phyloP scores from a whole-genome alignment of 768 basidiomycete genomes.

The Chalciporus piperatus region DNA sequence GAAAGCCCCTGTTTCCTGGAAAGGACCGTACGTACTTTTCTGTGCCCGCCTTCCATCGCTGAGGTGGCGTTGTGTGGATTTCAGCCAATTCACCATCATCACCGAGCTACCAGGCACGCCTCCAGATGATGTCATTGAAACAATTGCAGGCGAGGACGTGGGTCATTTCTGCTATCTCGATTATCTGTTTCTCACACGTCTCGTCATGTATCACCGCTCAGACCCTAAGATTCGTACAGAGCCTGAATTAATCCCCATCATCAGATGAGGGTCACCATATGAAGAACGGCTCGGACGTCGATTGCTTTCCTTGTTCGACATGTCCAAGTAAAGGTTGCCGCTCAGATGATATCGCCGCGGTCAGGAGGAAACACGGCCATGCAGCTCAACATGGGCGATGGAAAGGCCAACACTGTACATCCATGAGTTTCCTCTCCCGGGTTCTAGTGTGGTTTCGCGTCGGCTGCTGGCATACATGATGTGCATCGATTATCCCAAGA shows the following conservation, averaged over 20 bases:
- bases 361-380: too few relatives aligned
- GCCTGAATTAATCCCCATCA: too few relatives aligned
- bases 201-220: constrained; percentile 29
- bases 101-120: constrained; percentile 98
- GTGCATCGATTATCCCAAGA: constrained; percentile 62
- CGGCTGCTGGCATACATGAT: constrained; percentile 78
- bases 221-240: constrained; percentile 99
- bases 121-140: constrained; percentile 98
- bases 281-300: too few relatives aligned
- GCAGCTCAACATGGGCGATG: too few relatives aligned
- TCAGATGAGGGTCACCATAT: too few relatives aligned
- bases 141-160: constrained; percentile 97
- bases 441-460: constrained; percentile 62
- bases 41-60: constrained; percentile 9
- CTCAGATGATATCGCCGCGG: too few relatives aligned
- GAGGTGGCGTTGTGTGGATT: constrained; percentile 55
- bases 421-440: constrained; percentile 78
- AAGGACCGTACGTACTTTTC: constrained; percentile 85
- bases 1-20: constrained; percentile 97
- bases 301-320: too few relatives aligned
- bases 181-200: constrained; percentile 11
- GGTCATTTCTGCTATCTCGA: constrained; percentile 24
- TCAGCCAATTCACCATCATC: constrained; percentile 99
- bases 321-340: too few relatives aligned
- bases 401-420: constrained; percentile 87